Conservation (phyloP, 805 yeast genomes). For the Ogataea nitratoaversa region DNA sequence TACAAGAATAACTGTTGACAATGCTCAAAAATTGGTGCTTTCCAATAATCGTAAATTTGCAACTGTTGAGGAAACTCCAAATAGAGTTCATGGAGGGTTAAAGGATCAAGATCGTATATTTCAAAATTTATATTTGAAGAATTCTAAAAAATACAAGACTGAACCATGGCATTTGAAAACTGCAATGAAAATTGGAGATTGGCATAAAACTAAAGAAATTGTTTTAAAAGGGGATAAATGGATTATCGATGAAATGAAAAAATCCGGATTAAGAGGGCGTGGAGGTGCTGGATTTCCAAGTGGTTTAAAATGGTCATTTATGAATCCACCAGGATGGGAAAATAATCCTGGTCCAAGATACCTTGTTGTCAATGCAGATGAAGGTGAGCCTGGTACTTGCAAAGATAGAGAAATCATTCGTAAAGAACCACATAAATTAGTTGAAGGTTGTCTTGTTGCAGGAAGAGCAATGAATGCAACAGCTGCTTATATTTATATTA, state of each 20-base stretch:
- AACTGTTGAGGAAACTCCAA: conserved; percentile 48
- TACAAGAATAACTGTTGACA: conserved; percentile 55
- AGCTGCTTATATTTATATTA: conserved; percentile 85
- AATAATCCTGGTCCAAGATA: conserved; percentile 86
- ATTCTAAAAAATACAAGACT: conserved; percentile 58
- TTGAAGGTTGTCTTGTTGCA: conserved; percentile 86
- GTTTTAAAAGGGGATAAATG: conserved; percentile 79
- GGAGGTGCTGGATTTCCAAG: conserved; percentile 95
- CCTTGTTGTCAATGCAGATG: conserved; percentile 87
- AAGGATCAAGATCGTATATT: conserved; percentile 82
- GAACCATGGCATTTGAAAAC: conserved; percentile 54
- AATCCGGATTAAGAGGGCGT: conserved; percentile 83
- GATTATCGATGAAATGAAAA: conserved; percentile 85
- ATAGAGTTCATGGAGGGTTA: conserved; percentile 65
- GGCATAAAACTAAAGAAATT: conserved; percentile 89
- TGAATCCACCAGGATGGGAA: conserved; percentile 96
- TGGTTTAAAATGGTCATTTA: conserved; percentile 87
- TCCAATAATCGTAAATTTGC: conserved; percentile 23
- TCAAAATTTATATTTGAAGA: conserved; percentile 63
- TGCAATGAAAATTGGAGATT: conserved; percentile 79
- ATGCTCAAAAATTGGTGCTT: conserved; percentile 1
- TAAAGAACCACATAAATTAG: conserved; percentile 87
- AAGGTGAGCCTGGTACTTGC: conserved; percentile 94
- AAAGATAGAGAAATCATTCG: conserved; percentile 89
- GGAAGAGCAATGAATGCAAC: conserved; percentile 93